These are phyloP conservation scores for Paramecium sexaurelia DNA, from an alignment of 73 alveolate species.

Conservation along the genomic window DNA sequence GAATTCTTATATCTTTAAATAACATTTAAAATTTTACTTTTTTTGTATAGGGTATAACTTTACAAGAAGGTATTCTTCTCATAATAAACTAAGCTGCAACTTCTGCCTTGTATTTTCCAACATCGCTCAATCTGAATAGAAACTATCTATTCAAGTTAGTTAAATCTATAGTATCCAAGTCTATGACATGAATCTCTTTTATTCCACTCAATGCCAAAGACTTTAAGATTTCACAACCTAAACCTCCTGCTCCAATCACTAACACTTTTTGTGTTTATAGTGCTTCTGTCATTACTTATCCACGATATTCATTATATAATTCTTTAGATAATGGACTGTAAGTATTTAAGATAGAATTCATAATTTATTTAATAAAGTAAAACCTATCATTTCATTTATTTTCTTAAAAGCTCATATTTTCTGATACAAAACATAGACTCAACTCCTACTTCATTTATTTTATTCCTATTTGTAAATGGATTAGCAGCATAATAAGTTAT, in stretches of 20 bases:
- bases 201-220: constrained; percentile 94
- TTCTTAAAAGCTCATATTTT: background rate
- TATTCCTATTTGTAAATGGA: background rate
- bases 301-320: background rate
- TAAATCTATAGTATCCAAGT: constrained; percentile 98
- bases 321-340: background rate
- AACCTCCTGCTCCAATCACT: constrained; percentile 99
- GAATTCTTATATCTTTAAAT: constrained; percentile 82
- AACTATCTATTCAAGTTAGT: constrained; percentile 98
- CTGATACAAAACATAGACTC: background rate
- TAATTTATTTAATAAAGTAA: background rate
- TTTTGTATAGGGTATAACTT: constrained; percentile 80
- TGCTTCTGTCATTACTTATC: background rate
- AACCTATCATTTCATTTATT: background rate
- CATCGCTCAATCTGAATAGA: constrained; percentile 97
- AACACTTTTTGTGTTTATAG: constrained; percentile 77
- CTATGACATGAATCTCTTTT: constrained; percentile 95
- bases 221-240: constrained; percentile 99
- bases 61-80: constrained; percentile 76
- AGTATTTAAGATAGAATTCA: constrained; percentile 13
- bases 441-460: background rate
- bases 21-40: constrained; percentile 60
- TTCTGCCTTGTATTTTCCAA: constrained; percentile 96
- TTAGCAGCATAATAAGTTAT: background rate
- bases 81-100: constrained; percentile 99